Percentiles rank a stretch among this genome's conserved stretches.
phyloP scores from a whole-genome alignment of 177 flowering plant species.

The Vitis hybrid region DNA sequence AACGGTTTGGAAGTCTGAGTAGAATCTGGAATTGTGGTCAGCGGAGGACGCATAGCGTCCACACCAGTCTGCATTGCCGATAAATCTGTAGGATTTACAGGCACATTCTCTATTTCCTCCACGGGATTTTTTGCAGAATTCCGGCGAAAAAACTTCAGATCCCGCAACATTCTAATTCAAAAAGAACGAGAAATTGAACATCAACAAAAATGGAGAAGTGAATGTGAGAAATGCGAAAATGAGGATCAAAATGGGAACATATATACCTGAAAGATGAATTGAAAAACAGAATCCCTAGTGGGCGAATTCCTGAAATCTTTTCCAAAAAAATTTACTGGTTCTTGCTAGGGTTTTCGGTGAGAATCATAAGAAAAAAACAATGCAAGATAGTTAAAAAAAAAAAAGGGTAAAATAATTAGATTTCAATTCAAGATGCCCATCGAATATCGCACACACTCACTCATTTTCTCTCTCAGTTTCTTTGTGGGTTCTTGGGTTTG shows the following conservation, averaged over 20 bases:
- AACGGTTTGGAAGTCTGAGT: conserved; percentile 28
- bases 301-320: conserved; percentile 41
- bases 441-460: neutral
- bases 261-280: conserved; percentile 55
- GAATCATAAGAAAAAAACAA: neutral
- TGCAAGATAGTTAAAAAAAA: neutral
- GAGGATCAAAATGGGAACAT: neutral
- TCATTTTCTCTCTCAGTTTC: conserved; percentile 15
- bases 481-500: neutral
- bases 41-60: conserved; percentile 55
- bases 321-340: conserved; percentile 5
- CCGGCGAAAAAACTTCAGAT: conserved; percentile 57
- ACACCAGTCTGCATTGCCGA: conserved; percentile 10
- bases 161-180: conserved; percentile 71
- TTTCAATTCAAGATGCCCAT: neutral
- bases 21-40: conserved; percentile 64
- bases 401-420: conserved; percentile 4
- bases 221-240: neutral
- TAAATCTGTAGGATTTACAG: conserved; percentile 38
- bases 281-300: conserved; percentile 41
- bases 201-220: neutral
- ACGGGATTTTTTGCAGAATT: conserved; percentile 44
- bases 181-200: neutral
- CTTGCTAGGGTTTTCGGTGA: conserved; percentile 11
- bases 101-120: conserved; percentile 81